Conservation (phyloP, 169 alveolate genomes). For the Eimeria sp. region DNA sequence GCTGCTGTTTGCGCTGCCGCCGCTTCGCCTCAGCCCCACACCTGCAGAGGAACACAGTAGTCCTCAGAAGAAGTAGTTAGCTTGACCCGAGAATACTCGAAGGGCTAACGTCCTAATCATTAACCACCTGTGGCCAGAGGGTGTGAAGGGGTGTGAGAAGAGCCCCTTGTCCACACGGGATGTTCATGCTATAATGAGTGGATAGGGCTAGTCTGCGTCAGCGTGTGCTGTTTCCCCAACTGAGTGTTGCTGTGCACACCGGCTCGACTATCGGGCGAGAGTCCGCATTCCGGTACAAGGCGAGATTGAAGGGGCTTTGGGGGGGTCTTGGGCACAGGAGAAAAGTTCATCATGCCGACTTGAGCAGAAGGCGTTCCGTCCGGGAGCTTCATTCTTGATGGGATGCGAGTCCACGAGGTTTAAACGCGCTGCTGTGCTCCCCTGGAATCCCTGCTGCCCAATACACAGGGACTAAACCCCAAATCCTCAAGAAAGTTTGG, state of each 20-base stretch:
- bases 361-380: slow-evolving; percentile 71
- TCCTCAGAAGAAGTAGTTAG: background rate
- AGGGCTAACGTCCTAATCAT: background rate
- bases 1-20: slow-evolving; percentile 80
- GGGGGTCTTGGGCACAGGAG: slow-evolving; percentile 57
- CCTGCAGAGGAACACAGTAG: background rate
- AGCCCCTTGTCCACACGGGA: background rate
- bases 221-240: too few species aligned
- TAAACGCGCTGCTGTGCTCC: background rate
- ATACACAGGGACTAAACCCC: background rate
- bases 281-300: slow-evolving; percentile 37
- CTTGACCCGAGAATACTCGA: background rate
- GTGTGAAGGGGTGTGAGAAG: background rate
- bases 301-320: slow-evolving; percentile 54
- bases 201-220: background rate
- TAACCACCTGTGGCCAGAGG: background rate
- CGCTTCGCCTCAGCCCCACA: slow-evolving; percentile 29
- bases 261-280: slow-evolving; percentile 47
- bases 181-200: background rate
- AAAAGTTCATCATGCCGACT: slow-evolving; percentile 45
- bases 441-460: background rate
- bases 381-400: slow-evolving; percentile 33
- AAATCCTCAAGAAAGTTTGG: background rate
- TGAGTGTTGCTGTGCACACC: slow-evolving; percentile 5
- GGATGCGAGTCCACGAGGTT: background rate